A percentile compares a stretch with the other conserved stretches of the same genome.
These are phyloP conservation scores for Fusarium fracticaudum DNA, from an alignment of 2,329 filamentous ascomycete species.

Conservation along the genomic window DNA sequence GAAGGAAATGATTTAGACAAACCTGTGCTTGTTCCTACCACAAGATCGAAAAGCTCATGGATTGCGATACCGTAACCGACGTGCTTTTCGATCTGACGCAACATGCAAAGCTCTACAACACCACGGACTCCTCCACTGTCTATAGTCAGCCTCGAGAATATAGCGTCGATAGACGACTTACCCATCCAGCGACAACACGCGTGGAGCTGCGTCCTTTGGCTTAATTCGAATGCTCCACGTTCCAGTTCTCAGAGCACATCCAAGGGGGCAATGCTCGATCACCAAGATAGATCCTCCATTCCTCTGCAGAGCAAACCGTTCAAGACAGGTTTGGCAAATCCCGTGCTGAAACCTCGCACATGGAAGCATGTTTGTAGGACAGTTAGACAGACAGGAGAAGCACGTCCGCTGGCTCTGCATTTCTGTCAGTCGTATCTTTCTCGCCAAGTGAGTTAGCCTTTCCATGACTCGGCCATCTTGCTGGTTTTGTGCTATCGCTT, in stretches of 20 bases:
- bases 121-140: constrained; percentile 16
- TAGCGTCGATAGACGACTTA: fast-evolving
- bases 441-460: background rate
- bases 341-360: constrained; percentile 5
- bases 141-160: background rate
- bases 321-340: constrained; percentile 14
- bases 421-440: background rate
- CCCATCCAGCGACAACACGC: constrained; percentile 16
- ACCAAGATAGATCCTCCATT: background rate
- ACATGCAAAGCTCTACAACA: constrained; percentile 5
- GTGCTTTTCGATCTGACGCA: background rate
- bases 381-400: background rate
- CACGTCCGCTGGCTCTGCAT: constrained; percentile 12
- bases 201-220: constrained; percentile 4
- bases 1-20: background rate
- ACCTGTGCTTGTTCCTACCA: constrained; percentile 24
- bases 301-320: background rate
- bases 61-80: constrained; percentile 1
- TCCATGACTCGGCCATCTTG: background rate
- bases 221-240: constrained; percentile 22
- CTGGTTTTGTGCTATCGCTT: background rate
- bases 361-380: constrained; percentile 22
- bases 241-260: background rate
- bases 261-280: background rate
- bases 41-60: constrained; percentile 25